A percentile compares a stretch with the other conserved stretches of the same genome.
Evolutionary conservation across 2,329 filamentous ascomycete species (phyloP).

Genomic region (Pseudocercospora pini-densiflorae): DNA sequence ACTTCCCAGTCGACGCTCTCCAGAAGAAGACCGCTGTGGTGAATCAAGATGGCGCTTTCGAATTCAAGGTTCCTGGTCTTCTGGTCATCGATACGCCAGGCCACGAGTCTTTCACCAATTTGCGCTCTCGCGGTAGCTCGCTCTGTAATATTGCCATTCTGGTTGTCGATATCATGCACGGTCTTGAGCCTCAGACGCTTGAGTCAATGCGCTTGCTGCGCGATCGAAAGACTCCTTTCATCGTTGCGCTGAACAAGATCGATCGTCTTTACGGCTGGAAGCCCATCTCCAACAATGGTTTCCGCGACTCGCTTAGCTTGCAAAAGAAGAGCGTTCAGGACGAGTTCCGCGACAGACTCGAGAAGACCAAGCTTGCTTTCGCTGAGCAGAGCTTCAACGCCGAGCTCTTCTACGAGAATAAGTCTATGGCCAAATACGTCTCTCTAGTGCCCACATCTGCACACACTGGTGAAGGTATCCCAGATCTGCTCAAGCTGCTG

Average conservation of each 20-base stretch:
- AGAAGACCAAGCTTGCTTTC: slow-evolving; percentile 91
- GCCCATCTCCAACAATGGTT: slow-evolving; percentile 97
- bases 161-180: slow-evolving; percentile 99
- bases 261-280: slow-evolving; percentile 99
- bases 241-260: slow-evolving; percentile 99
- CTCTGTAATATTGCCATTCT: slow-evolving; percentile 99
- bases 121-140: slow-evolving; percentile 94
- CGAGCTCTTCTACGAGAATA: slow-evolving; percentile 96
- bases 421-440: slow-evolving; percentile 91
- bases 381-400: slow-evolving; percentile 98
- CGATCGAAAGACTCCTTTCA: slow-evolving; percentile 95
- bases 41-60: slow-evolving; percentile 86
- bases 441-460: slow-evolving; percentile 98
- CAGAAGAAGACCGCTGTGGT: slow-evolving; percentile 91
- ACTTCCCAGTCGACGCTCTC: slow-evolving; percentile 95
- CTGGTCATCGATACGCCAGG: slow-evolving; percentile 97
- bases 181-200: slow-evolving; percentile 92
- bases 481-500: slow-evolving; percentile 97
- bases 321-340: slow-evolving; percentile 93
- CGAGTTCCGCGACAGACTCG: slow-evolving; percentile 89
- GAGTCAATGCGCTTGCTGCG: slow-evolving; percentile 95
- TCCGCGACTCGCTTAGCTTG: slow-evolving; percentile 85
- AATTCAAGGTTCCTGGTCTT: slow-evolving; percentile 97
- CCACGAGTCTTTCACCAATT: slow-evolving; percentile 99
- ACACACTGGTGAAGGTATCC: slow-evolving; percentile 98